A percentile compares a stretch with the other conserved stretches of the same genome.
Conservation (phyloP, 148 eudicot species). For the Fagopyrum homotropicum region DNA sequence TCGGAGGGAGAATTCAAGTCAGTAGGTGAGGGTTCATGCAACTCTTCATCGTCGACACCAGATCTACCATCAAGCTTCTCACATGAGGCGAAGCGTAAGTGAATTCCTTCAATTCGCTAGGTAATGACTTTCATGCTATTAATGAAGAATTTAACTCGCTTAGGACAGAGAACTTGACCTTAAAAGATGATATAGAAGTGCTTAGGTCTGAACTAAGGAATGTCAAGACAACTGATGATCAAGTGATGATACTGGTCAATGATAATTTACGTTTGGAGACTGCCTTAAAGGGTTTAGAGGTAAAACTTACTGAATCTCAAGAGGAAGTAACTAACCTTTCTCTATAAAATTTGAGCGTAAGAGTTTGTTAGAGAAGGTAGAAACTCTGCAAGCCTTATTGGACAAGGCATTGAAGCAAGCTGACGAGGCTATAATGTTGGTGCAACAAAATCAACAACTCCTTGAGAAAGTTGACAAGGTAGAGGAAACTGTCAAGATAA, state of each 20-base stretch:
- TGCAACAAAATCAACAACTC: conserved; percentile 84
- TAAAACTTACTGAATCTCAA: conserved; percentile 53
- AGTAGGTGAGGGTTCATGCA: conserved; percentile 39
- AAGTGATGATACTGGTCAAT: conserved; percentile 48
- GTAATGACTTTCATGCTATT: conserved; percentile 23
- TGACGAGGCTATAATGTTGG: conserved; percentile 63
- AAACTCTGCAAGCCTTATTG: conserved; percentile 50
- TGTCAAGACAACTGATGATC: conserved; percentile 55
- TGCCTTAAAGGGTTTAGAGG: conserved; percentile 61
- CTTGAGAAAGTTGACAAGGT: conserved; percentile 65
- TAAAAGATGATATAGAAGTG: conserved; percentile 46
- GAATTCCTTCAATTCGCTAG: conserved; percentile 48
- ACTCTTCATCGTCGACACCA: conserved; percentile 46
- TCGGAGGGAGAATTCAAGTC: conserved; percentile 61
- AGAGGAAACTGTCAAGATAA: conserved; percentile 65
- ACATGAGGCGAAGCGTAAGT: conserved; percentile 53
- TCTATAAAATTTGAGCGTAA: conserved; percentile 55
- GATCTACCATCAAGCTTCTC: conserved; percentile 56
- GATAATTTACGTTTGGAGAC: conserved; percentile 51
- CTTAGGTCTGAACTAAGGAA: conserved; percentile 53
- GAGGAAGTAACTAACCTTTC: conserved; percentile 54
- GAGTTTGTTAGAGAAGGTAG: conserved; percentile 62
- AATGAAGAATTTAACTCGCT: conserved; percentile 58
- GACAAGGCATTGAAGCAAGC: conserved; percentile 81
- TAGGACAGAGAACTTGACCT: conserved; percentile 56